Percentiles rank a stretch among this genome's conserved stretches.
Conservation (phyloP, 2,329 filamentous ascomycete species). For the Penicillium occitanis region DNA sequence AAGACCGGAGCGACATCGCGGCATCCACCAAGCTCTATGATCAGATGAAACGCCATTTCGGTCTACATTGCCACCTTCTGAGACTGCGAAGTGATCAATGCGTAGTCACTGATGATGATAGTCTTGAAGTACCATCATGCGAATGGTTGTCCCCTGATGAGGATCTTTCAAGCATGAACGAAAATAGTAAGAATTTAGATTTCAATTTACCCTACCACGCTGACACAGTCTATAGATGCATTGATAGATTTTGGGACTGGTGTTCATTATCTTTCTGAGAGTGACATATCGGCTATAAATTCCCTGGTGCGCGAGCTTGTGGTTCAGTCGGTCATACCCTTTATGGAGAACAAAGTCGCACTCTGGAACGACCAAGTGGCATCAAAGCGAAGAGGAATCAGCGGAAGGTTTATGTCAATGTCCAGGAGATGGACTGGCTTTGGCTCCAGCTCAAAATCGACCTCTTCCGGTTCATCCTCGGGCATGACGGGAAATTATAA, state of each 20-base stretch:
- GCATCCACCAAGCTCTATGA: slow-evolving; percentile 90
- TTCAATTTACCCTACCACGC: not conserved
- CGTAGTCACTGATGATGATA: slow-evolving; percentile 87
- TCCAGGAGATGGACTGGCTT: slow-evolving; percentile 89
- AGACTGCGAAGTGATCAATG: slow-evolving; percentile 81
- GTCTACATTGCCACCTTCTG: slow-evolving; percentile 89
- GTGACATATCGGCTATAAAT: slow-evolving; percentile 82
- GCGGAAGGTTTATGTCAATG: slow-evolving; percentile 89
- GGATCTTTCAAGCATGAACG: slow-evolving; percentile 72
- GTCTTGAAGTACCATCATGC: slow-evolving; percentile 73
- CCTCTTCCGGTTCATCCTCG: slow-evolving; percentile 50
- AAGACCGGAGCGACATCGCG: slow-evolving; percentile 88
- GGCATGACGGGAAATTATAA: slow-evolving; percentile 68
- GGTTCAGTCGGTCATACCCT: slow-evolving; percentile 88
- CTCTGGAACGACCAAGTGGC: slow-evolving; percentile 98
- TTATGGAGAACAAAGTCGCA: slow-evolving; percentile 89
- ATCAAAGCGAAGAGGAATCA: slow-evolving; percentile 81
- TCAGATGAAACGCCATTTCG: slow-evolving; percentile 98
- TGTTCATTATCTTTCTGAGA: slow-evolving; percentile 82
- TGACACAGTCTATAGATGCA: slow-evolving; percentile 34
- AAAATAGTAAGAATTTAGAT: slow-evolving; percentile 50
- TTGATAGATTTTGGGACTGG: slow-evolving; percentile 65
- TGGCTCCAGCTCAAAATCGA: slow-evolving; percentile 63
- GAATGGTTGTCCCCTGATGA: slow-evolving; percentile 89
- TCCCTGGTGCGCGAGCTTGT: slow-evolving; percentile 93